Conservation (phyloP, 176 grass and related monocot species). For the Poa pratensis region DNA sequence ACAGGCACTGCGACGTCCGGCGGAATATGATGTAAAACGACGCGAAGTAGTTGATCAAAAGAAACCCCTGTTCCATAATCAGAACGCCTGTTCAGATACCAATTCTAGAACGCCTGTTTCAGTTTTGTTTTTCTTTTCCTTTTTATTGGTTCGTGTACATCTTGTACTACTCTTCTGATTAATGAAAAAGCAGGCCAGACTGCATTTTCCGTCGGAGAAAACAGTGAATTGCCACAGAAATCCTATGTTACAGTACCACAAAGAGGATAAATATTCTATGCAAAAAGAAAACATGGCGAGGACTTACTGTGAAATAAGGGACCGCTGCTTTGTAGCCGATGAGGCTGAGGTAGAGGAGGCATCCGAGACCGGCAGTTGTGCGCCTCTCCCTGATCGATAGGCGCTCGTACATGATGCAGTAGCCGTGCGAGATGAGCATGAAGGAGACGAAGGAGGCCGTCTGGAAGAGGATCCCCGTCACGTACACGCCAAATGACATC, state of each 20-base stretch:
- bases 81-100: neutral
- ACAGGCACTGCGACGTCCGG: slow-evolving; percentile 70
- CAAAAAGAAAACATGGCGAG: neutral
- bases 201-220: too few species aligned
- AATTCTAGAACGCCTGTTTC: neutral
- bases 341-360: slow-evolving; percentile 83
- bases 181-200: too few species aligned
- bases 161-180: too few species aligned
- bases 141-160: too few species aligned
- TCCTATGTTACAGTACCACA: neutral
- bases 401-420: slow-evolving; percentile 91
- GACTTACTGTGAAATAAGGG: slow-evolving; percentile 83
- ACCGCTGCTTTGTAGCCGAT: slow-evolving; percentile 89
- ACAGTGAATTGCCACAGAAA: neutral
- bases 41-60: slow-evolving; percentile 69
- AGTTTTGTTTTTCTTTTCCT: too few species aligned
- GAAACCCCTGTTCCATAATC: slow-evolving; percentile 56
- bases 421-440: slow-evolving; percentile 93
- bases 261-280: neutral
- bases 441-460: slow-evolving; percentile 86
- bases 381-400: slow-evolving; percentile 81
- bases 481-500: slow-evolving; percentile 97
- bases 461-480: slow-evolving; percentile 97
- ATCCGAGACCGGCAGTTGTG: slow-evolving; percentile 66
- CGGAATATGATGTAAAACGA: slow-evolving; percentile 86